These are phyloP conservation scores for Ganoderma leucocontextum DNA, from an alignment of 1,284 basidiomycete species.

Conservation along the genomic window DNA sequence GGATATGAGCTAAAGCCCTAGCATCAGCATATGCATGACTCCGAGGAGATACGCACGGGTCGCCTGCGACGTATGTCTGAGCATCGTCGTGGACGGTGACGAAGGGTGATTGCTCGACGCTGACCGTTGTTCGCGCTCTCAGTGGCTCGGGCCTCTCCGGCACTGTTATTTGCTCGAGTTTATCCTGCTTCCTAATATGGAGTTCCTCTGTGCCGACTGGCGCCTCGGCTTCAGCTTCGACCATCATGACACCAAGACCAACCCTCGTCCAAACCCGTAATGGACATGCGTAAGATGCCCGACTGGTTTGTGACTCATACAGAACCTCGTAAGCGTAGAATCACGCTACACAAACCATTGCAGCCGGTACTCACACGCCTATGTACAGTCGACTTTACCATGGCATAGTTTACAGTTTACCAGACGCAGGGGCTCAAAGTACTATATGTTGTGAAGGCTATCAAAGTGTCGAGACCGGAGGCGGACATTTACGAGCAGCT, in stretches of 20 bases:
- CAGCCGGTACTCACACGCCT: not conserved
- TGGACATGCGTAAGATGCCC: not conserved
- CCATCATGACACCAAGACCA: no score
- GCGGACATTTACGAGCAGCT: not conserved
- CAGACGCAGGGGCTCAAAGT: not conserved
- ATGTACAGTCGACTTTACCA: not conserved
- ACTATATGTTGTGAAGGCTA: not conserved
- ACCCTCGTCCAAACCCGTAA: not conserved
- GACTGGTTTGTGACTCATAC: not conserved
- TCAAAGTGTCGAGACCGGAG: not conserved
- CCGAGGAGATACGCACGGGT: constrained; percentile 34
- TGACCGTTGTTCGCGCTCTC: constrained; percentile 28
- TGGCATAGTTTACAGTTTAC: not conserved
- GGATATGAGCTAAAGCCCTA: not conserved
- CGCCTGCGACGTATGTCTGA: constrained; percentile 42
- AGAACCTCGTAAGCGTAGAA: not conserved
- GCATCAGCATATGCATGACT: not conserved
- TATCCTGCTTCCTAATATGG: constrained; percentile 8
- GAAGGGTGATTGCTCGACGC: constrained; percentile 33
- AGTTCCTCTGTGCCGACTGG: no score
- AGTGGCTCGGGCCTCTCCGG: constrained; percentile 34
- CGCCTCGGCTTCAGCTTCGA: no score
- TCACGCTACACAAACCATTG: not conserved
- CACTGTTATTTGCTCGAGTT: constrained; percentile 24
- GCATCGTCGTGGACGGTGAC: constrained; percentile 44